phyloP scores from a whole-genome alignment of 176 grass and related monocot species.

The Oryza australiensis region DNA sequence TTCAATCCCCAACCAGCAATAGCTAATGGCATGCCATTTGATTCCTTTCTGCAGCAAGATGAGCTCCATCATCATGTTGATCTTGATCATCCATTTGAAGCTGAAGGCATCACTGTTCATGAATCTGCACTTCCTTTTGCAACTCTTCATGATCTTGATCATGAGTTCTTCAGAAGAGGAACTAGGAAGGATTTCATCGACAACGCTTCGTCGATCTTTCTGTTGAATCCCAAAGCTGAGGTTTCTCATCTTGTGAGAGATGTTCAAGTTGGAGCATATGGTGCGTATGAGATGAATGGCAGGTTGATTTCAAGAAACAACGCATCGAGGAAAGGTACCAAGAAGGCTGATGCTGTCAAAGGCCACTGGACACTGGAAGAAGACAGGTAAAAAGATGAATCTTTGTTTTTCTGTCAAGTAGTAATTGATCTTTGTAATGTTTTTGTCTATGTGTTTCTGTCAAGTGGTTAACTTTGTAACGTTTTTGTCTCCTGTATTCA shows the following conservation, averaged over 20 bases:
- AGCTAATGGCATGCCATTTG: constrained; percentile 26
- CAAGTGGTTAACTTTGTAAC: too few relatives aligned
- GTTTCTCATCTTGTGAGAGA: constrained; percentile 27
- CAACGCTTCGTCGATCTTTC: neutral
- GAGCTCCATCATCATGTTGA: constrained; percentile 19
- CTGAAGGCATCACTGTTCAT: neutral
- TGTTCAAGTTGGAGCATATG: constrained; percentile 1
- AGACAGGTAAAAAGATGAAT: constrained; percentile 55
- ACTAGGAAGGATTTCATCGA: neutral
- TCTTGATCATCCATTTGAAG: constrained; percentile 29
- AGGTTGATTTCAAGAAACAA: constrained; percentile 42
- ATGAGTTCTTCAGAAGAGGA: neutral
- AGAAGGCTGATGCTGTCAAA: constrained; percentile 76
- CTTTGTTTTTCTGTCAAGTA: too few relatives aligned
- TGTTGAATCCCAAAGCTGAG: constrained; percentile 42
- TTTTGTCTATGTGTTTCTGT: too few relatives aligned
- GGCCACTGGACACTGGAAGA: constrained; percentile 88
- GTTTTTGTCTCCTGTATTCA: too few relatives aligned
- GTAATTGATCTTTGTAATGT: too few relatives aligned
- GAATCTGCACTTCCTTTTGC: neutral
- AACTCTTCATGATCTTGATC: constrained; percentile 18
- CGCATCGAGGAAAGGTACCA: constrained; percentile 22
- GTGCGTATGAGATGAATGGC: constrained; percentile 13
- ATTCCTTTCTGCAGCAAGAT: constrained; percentile 25
- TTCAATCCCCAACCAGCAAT: constrained; percentile 34